phyloP scores from a whole-genome alignment of 495 filamentous ascomycete genomes.

The Entonaema liquescens region DNA sequence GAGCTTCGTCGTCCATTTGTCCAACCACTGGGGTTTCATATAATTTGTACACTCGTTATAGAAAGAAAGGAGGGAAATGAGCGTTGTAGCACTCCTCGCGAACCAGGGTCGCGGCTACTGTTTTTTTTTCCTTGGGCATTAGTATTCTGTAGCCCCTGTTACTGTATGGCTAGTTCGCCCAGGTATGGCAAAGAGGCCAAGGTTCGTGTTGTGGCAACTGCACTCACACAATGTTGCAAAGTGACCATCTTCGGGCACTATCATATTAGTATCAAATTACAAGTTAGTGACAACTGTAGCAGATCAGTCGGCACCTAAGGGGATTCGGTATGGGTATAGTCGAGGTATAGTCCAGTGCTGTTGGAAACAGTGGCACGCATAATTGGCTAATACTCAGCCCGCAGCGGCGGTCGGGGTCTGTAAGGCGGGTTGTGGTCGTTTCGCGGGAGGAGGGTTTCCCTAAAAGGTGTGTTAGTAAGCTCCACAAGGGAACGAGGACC shows the following conservation, averaged over 20 bases:
- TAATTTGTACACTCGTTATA: not conserved
- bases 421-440: conserved; percentile 45
- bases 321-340: conserved; percentile 5
- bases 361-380: not conserved
- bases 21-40: not conserved
- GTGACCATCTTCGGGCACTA: conserved; percentile 13
- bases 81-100: not conserved
- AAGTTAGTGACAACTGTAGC: conserved; percentile 25
- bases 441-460: conserved; percentile 47
- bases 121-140: conserved; percentile 3
- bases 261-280: conserved; percentile 31
- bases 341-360: conserved; percentile 1
- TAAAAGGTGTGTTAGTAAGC: conserved; percentile 43
- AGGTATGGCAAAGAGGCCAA: conserved; percentile 1
- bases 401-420: conserved; percentile 50
- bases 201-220: conserved; percentile 5
- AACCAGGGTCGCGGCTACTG: conserved; percentile 1
- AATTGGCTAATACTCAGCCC: conserved; percentile 38
- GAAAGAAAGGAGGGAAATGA: not conserved
- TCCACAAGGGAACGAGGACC: conserved; percentile 34
- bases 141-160: conserved; percentile 3
- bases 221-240: conserved; percentile 27
- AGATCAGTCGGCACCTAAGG: conserved; percentile 36
- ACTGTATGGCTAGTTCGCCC: conserved; percentile 13
- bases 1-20: not conserved